Conservation (phyloP, 768 basidiomycete genomes). For the Tricholoma terreum region DNA sequence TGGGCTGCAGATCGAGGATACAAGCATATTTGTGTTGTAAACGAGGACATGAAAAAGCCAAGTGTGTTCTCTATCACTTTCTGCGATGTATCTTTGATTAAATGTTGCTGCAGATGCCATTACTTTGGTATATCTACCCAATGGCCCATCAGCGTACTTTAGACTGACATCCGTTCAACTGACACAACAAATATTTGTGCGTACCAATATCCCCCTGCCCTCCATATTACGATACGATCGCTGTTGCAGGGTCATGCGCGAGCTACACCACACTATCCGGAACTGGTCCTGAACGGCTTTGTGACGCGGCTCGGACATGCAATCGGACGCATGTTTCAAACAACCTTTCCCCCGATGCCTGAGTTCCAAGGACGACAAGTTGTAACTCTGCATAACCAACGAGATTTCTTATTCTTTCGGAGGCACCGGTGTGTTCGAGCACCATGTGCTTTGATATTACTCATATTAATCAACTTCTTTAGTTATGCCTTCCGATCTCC, state of each 20-base stretch:
- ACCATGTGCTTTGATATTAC: not conserved
- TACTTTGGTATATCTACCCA: constrained; percentile 85
- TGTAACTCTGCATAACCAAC: constrained; percentile 94
- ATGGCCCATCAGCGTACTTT: constrained; percentile 94
- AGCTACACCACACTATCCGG: constrained; percentile 90
- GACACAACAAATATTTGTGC: constrained; percentile 80
- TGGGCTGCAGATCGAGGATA: constrained; percentile 93
- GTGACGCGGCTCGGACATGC: constrained; percentile 91
- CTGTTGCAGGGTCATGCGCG: constrained; percentile 80
- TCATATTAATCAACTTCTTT: not conserved
- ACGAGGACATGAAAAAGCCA: constrained; percentile 92
- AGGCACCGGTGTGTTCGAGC: constrained; percentile 70
- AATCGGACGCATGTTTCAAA: constrained; percentile 94
- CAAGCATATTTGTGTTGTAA: constrained; percentile 87
- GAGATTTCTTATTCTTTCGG: constrained; percentile 97
- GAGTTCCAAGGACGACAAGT: constrained; percentile 97
- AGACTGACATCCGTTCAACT: constrained; percentile 87
- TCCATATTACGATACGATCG: not conserved
- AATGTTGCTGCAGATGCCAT: constrained; percentile 68
- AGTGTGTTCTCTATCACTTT: constrained; percentile 53
- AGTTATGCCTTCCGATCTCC: constrained; percentile 92
- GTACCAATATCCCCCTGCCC: constrained; percentile 21
- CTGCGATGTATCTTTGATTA: not conserved
- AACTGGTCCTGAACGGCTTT: constrained; percentile 93
- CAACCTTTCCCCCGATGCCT: constrained; percentile 90